A percentile compares a stretch with the other conserved stretches of the same genome.
Conservation (phyloP, 805 yeast genomes). For the Candida cerambycidarum region DNA sequence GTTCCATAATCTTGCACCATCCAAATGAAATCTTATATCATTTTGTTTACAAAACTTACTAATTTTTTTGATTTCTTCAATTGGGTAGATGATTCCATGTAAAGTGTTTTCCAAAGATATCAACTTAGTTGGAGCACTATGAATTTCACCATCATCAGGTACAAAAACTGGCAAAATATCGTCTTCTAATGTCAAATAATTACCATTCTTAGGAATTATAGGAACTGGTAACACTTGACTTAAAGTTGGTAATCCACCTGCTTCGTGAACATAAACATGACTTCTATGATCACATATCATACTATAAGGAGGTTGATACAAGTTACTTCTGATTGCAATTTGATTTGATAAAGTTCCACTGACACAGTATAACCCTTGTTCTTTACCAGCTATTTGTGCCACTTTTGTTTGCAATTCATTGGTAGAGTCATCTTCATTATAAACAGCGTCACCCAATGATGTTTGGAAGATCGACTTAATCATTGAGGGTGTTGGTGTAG, state of each 20-base stretch:
- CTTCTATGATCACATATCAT: slow-evolving; percentile 83
- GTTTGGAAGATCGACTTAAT: slow-evolving; percentile 51
- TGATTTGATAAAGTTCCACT: slow-evolving; percentile 93
- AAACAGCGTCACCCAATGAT: slow-evolving; percentile 85
- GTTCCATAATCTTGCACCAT: slow-evolving; percentile 47
- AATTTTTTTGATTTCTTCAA: slow-evolving; percentile 39
- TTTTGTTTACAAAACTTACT: slow-evolving; percentile 33
- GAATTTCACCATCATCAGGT: slow-evolving; percentile 47
- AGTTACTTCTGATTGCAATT: slow-evolving; percentile 72
- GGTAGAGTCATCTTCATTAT: slow-evolving; percentile 77
- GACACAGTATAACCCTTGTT: slow-evolving; percentile 77
- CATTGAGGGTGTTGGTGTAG: slow-evolving; percentile 81
- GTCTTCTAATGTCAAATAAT: slow-evolving; percentile 69
- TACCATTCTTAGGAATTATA: slow-evolving; percentile 73
- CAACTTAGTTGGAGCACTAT: slow-evolving; percentile 44
- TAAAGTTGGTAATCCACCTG: slow-evolving; percentile 86
- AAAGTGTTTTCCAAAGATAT: slow-evolving; percentile 45
- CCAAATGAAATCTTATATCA: slow-evolving; percentile 38
- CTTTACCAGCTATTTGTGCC: slow-evolving; percentile 71
- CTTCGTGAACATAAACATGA: slow-evolving; percentile 81
- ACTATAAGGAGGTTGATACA: slow-evolving; percentile 82
- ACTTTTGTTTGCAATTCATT: slow-evolving; percentile 60
- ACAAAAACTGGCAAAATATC: slow-evolving; percentile 36
- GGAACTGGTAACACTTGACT: slow-evolving; percentile 92
- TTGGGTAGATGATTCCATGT: slow-evolving; percentile 42